phyloP scores from a whole-genome alignment of 2,329 filamentous ascomycete genomes.

The Penicillium vulpinum region DNA sequence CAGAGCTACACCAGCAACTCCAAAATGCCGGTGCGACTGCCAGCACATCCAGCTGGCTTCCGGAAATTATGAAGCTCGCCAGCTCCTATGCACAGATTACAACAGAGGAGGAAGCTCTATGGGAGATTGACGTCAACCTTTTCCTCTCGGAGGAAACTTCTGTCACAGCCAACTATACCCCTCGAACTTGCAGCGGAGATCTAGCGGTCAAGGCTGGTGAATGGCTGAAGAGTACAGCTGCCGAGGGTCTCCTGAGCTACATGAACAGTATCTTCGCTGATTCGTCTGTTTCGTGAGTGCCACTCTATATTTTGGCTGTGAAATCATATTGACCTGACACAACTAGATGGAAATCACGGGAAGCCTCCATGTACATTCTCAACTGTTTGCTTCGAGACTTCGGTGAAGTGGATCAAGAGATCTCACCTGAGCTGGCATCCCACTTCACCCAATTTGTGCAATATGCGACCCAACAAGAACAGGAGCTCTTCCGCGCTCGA shows the following conservation, averaged over 20 bases:
- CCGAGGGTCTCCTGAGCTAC: conserved; percentile 76
- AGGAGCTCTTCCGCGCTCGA: conserved; percentile 78
- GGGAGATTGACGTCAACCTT: conserved; percentile 95
- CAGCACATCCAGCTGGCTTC: conserved; percentile 73
- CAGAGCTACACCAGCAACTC: conserved; percentile 82
- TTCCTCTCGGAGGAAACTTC: conserved; percentile 95
- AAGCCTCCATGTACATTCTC: conserved; percentile 80
- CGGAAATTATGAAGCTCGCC: conserved; percentile 82
- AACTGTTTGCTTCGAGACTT: conserved; percentile 84
- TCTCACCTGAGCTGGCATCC: conserved; percentile 68
- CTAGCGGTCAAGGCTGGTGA: conserved; percentile 89
- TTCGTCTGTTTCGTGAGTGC: conserved; percentile 36
- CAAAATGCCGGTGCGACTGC: conserved; percentile 58
- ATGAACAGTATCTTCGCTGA: conserved; percentile 70
- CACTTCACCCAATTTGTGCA: conserved; percentile 80
- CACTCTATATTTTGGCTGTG: neutral
- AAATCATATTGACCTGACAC: conserved; percentile 6
- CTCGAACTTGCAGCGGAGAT: conserved; percentile 88
- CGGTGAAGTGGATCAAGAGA: conserved; percentile 69
- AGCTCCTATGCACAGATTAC: conserved; percentile 87
- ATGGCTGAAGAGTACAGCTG: conserved; percentile 74
- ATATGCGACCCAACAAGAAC: conserved; percentile 68
- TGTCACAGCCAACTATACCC: conserved; percentile 93
- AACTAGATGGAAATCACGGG: conserved; percentile 66
- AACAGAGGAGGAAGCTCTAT: conserved; percentile 87